A percentile compares a stretch with the other conserved stretches of the same genome.
These are phyloP conservation scores for Colletotrichum acutatum DNA, from an alignment of 2,329 filamentous ascomycete species.

Conservation along the genomic window DNA sequence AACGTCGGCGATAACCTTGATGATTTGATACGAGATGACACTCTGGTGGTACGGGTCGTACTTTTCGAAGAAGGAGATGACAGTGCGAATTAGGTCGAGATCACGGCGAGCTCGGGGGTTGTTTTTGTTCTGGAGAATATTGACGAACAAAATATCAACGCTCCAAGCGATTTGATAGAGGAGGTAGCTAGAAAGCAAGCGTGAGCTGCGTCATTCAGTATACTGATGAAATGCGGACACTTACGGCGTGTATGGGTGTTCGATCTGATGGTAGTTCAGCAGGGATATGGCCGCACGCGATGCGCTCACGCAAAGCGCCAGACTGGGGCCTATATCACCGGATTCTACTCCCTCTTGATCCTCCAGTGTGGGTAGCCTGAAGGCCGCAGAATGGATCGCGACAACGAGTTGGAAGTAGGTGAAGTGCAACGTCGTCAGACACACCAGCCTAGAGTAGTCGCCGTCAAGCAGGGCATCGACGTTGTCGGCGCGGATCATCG, in stretches of 20 bases:
- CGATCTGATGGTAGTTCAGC: conserved; percentile 26
- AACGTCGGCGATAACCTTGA: conserved; percentile 23
- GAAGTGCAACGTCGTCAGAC: conserved; percentile 27
- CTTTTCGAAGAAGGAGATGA: conserved; percentile 30
- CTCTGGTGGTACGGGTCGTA: conserved; percentile 18
- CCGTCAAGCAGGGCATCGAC: conserved; percentile 23
- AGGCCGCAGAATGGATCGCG: conserved; percentile 26
- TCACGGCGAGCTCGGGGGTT: conserved; percentile 24
- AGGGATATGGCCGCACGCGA: conserved; percentile 30
- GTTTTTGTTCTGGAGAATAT: conserved; percentile 28
- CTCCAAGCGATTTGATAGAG: conserved; percentile 30
- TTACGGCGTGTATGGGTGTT: conserved; percentile 25
- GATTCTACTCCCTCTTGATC: conserved; percentile 22
- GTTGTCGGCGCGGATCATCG: conserved; percentile 30
- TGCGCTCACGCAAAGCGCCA: conserved; percentile 22
- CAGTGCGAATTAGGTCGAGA: conserved; percentile 28
- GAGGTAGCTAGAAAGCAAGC: neutral
- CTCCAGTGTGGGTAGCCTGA: conserved; percentile 11
- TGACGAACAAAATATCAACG: conserved; percentile 29
- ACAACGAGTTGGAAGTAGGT: conserved; percentile 33
- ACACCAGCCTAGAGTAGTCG: conserved; percentile 20
- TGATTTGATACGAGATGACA: conserved; percentile 20
- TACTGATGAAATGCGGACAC: neutral
- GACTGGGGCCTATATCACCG: conserved; percentile 8
- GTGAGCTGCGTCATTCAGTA: neutral